A percentile compares a stretch with the other conserved stretches of the same genome.
These are phyloP conservation scores for Eremothecium coryli DNA, from an alignment of 1,139 yeast species.

Conservation along the genomic window DNA sequence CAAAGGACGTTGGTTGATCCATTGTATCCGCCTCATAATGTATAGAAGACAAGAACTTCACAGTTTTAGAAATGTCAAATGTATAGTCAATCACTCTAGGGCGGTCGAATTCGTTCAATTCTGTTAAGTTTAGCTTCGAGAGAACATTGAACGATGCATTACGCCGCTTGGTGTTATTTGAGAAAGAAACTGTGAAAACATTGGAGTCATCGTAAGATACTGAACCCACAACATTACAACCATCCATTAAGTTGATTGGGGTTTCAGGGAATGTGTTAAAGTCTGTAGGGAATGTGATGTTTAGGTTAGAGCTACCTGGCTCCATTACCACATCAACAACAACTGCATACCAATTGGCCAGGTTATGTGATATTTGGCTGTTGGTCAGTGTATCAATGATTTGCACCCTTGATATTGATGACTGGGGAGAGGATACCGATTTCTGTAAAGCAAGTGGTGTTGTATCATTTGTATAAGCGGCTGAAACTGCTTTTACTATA, in stretches of 20 bases:
- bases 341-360: constrained; percentile 23
- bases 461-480: not conserved
- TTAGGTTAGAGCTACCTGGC: constrained; percentile 15
- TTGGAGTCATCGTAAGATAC: constrained; percentile 15
- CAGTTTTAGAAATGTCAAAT: constrained; percentile 19
- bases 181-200: constrained; percentile 18
- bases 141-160: constrained; percentile 23
- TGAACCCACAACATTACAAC: constrained; percentile 17
- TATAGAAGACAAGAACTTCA: constrained; percentile 15
- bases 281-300: constrained; percentile 21
- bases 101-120: constrained; percentile 9
- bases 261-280: constrained; percentile 17
- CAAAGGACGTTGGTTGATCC: constrained; percentile 17
- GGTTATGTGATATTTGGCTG: constrained; percentile 19
- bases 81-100: constrained; percentile 17
- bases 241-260: constrained; percentile 16
- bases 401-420: constrained; percentile 10
- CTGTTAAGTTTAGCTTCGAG: constrained; percentile 13
- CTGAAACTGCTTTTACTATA: not conserved
- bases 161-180: constrained; percentile 11
- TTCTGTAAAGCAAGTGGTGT: not conserved
- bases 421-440: no score
- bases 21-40: constrained; percentile 16
- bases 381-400: constrained; percentile 20
- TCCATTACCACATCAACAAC: constrained; percentile 20